These are phyloP conservation scores for Amanita phalloides DNA, from an alignment of 768 basidiomycete genomes.

Conservation along the genomic window DNA sequence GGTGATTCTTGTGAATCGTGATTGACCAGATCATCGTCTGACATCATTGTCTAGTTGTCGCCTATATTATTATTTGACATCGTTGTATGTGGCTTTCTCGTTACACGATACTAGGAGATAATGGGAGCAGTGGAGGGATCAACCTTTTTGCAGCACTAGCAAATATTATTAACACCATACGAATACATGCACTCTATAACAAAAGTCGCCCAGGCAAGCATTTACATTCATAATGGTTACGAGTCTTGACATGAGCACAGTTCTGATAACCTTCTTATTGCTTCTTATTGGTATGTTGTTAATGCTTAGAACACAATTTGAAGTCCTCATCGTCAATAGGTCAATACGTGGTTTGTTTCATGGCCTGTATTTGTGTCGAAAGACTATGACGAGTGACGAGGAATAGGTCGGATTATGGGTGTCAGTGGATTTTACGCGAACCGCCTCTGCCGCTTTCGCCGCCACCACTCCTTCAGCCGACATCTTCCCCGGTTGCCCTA, in stretches of 20 bases:
- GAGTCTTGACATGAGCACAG: neutral
- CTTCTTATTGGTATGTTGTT: neutral
- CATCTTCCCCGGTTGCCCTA: no score
- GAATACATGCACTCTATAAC: neutral
- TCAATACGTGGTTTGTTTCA: neutral
- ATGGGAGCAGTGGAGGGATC: neutral
- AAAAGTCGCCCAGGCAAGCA: neutral
- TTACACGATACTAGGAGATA: neutral
- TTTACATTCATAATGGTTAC: neutral
- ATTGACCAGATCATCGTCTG: no score
- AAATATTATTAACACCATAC: neutral
- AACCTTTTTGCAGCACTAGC: neutral
- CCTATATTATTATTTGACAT: neutral
- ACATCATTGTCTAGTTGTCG: no score
- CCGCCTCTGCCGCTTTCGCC: no score
- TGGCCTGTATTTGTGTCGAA: neutral
- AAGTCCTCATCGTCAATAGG: neutral
- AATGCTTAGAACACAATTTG: neutral
- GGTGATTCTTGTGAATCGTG: no score
- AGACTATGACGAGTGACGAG: no score
- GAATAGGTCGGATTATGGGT: no score
- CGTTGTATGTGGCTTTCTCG: neutral
- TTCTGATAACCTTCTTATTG: neutral
- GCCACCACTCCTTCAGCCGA: no score
- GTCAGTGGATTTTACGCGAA: no score